phyloP scores from a whole-genome alignment of 768 basidiomycete species.

The Lactifluus hygrophoroides region DNA sequence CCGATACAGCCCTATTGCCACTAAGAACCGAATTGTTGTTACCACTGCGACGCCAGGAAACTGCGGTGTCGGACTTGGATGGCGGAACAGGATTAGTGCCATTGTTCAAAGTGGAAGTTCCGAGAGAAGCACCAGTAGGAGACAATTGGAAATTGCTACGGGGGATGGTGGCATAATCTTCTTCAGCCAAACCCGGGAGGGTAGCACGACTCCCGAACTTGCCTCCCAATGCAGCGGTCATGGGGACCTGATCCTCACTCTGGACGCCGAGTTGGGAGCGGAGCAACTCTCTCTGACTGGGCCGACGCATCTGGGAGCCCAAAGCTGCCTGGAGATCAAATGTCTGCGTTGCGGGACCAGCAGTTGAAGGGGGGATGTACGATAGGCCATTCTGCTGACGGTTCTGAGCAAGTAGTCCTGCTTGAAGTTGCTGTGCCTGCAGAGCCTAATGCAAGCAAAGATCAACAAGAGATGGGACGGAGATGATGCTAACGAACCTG shows the following conservation, averaged over 20 bases:
- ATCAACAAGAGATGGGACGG: slow-evolving; percentile 11
- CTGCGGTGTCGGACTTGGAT: slow-evolving; percentile 76
- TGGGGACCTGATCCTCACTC: slow-evolving; percentile 57
- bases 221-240: slow-evolving; percentile 74
- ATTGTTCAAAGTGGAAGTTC: slow-evolving; percentile 40
- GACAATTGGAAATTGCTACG: slow-evolving; percentile 23
- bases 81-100: slow-evolving; percentile 30
- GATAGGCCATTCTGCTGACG: slow-evolving; percentile 45
- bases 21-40: slow-evolving; percentile 63
- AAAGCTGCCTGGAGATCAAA: slow-evolving; percentile 56
- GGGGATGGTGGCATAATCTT: slow-evolving; percentile 24
- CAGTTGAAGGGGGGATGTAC: slow-evolving; percentile 57
- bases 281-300: slow-evolving; percentile 59
- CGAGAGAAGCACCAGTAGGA: slow-evolving; percentile 58
- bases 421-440: slow-evolving; percentile 71
- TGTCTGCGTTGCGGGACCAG: slow-evolving; percentile 53
- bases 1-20: slow-evolving; percentile 50
- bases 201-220: slow-evolving; percentile 60
- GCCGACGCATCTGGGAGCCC: slow-evolving; percentile 55
- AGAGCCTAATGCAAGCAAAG: slow-evolving; percentile 36
- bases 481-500: slow-evolving; percentile 44
- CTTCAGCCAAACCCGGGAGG: slow-evolving; percentile 37
- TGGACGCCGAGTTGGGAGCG: slow-evolving; percentile 48
- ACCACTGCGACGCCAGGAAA: slow-evolving; percentile 72
- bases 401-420: slow-evolving; percentile 56